phyloP scores from a whole-genome alignment of 495 filamentous ascomycete species.

The Monascus purpureus region DNA sequence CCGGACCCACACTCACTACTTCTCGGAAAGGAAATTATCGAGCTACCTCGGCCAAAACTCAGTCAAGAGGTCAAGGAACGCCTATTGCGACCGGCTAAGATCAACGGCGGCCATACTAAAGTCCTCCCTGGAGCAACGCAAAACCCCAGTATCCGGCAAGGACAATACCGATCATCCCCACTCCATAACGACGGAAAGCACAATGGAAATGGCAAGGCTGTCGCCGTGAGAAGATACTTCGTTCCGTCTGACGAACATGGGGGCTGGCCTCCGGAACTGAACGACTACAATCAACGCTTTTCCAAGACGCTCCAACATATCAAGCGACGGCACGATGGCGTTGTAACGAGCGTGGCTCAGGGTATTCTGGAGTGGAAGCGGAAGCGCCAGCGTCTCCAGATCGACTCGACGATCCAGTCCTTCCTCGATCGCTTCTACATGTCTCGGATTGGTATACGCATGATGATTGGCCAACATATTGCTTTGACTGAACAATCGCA shows the following conservation, averaged over 20 bases:
- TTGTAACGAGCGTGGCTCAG: constrained; percentile 89
- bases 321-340: constrained; percentile 90
- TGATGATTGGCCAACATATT: constrained; percentile 97
- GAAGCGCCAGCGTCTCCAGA: constrained; percentile 91
- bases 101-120: constrained; percentile 41
- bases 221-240: constrained; percentile 61
- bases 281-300: constrained; percentile 87
- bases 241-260: constrained; percentile 74
- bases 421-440: constrained; percentile 99
- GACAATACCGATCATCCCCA: constrained; percentile 71
- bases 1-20: too few species aligned
- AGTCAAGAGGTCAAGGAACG: constrained; percentile 63
- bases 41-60: constrained; percentile 61
- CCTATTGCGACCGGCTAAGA: constrained; percentile 57
- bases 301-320: constrained; percentile 74
- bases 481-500: constrained; percentile 87
- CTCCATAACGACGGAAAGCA: constrained; percentile 18
- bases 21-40: constrained; percentile 67
- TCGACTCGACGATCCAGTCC: constrained; percentile 88
- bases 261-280: constrained; percentile 89
- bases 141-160: constrained; percentile 80
- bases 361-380: constrained; percentile 97
- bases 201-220: constrained; percentile 32
- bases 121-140: constrained; percentile 68
- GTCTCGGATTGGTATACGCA: constrained; percentile 98